phyloP scores from a whole-genome alignment of 331 rosid genomes.

The Phaseolus coccineus region DNA sequence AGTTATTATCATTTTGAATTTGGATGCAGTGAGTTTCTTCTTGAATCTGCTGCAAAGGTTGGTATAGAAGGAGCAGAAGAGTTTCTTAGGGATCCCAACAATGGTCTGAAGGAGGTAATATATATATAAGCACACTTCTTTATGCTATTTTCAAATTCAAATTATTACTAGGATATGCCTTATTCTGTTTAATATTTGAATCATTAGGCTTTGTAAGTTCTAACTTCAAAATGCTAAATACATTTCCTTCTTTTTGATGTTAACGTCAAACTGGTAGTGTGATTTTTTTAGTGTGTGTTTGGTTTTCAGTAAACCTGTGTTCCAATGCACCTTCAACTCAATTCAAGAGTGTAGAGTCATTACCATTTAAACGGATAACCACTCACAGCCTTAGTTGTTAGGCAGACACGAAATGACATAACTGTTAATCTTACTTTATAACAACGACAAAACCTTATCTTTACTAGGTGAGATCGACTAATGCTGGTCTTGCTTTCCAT shows the following conservation, averaged over 20 bases:
- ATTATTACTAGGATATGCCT: background rate
- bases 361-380: too few relatives aligned
- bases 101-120: slow-evolving; percentile 81
- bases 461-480: background rate
- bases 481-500: slow-evolving; percentile 42
- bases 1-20: slow-evolving; percentile 37
- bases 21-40: slow-evolving; percentile 80
- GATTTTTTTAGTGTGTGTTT: too few relatives aligned
- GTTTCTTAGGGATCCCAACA: slow-evolving; percentile 75
- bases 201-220: slow-evolving; percentile 3
- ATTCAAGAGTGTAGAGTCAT: too few relatives aligned
- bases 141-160: slow-evolving; percentile 17
- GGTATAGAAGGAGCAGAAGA: slow-evolving; percentile 85
- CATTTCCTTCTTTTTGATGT: background rate
- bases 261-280: too few relatives aligned
- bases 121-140: background rate
- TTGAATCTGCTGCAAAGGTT: slow-evolving; percentile 76
- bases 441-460: background rate
- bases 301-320: too few relatives aligned
- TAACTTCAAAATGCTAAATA: slow-evolving; percentile 15
- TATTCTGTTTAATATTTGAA: background rate
- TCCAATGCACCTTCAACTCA: too few relatives aligned
- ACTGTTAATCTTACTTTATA: background rate
- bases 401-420: background rate
- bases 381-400: too few relatives aligned